Evolutionary conservation across 805 yeast species (phyloP).

Genomic region (Limtongozyma cylindracea): DNA sequence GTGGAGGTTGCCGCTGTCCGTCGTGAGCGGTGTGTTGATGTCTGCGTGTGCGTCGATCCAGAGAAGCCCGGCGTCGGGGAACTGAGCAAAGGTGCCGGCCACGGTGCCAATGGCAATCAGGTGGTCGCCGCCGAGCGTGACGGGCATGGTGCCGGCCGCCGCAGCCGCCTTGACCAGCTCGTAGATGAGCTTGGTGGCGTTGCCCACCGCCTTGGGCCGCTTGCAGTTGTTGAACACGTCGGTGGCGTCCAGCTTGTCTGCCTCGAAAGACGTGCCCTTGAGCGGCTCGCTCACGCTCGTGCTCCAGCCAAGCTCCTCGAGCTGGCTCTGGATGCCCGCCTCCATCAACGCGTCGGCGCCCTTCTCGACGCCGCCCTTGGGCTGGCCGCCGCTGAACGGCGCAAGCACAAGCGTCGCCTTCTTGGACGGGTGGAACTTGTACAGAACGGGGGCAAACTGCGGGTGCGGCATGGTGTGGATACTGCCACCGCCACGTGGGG

Average conservation of each 20-base stretch:
- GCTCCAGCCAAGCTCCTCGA: constrained; percentile 53
- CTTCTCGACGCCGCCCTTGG: constrained; percentile 75
- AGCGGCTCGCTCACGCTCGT: constrained; percentile 27
- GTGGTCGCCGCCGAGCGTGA: constrained; percentile 92
- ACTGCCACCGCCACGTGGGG: too few relatives aligned
- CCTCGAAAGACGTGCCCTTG: constrained; percentile 16
- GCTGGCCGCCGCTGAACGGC: constrained; percentile 93
- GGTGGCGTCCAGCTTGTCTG: constrained; percentile 15
- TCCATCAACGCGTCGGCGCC: constrained; percentile 72
- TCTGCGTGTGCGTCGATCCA: constrained; percentile 99
- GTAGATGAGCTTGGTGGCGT: constrained; percentile 38
- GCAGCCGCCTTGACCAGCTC: constrained; percentile 29
- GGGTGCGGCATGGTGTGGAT: too few relatives aligned
- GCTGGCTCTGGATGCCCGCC: constrained; percentile 39
- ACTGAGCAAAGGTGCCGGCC: constrained; percentile 49
- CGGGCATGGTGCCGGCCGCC: constrained; percentile 25
- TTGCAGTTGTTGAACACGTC: constrained; percentile 30
- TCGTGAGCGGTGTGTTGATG: constrained; percentile 65
- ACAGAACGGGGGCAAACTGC: too few relatives aligned
- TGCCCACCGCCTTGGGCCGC: constrained; percentile 57
- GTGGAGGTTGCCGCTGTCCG: constrained; percentile 79
- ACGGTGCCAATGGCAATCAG: constrained; percentile 89
- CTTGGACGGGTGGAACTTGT: constrained; percentile 26
- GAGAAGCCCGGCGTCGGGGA: constrained; percentile 72
- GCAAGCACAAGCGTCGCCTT: constrained; percentile 56